A percentile compares a stretch with the other conserved stretches of the same genome.
phyloP scores from a whole-genome alignment of 2,329 filamentous ascomycete genomes.

The Cladosporium sp. region DNA sequence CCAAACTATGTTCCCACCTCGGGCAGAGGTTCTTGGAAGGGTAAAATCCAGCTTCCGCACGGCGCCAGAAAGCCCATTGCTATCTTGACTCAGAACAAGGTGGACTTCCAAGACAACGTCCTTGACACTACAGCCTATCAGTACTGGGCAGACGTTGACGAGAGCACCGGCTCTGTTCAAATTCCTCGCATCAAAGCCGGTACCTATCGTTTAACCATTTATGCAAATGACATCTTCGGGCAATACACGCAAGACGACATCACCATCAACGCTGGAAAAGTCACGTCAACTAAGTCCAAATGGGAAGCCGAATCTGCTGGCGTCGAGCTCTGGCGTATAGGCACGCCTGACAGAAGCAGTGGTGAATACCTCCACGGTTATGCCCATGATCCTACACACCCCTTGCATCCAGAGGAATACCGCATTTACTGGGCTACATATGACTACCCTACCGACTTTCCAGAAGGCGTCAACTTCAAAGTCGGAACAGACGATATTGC shows the following conservation, averaged over 20 bases:
- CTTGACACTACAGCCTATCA: conserved; percentile 54
- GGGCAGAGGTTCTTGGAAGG: conserved; percentile 49
- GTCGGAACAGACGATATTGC: conserved; percentile 50
- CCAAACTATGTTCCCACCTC: conserved; percentile 55
- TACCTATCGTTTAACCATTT: conserved; percentile 59
- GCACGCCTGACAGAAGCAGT: conserved; percentile 57
- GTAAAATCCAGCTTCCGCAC: conserved; percentile 49
- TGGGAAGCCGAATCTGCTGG: conserved; percentile 56
- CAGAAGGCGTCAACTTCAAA: conserved; percentile 54
- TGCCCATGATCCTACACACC: conserved; percentile 44
- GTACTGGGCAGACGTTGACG: conserved; percentile 56
- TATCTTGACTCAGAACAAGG: conserved; percentile 49
- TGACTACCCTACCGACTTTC: conserved; percentile 58
- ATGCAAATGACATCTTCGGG: conserved; percentile 60
- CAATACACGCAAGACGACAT: conserved; percentile 54
- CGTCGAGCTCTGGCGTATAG: conserved; percentile 59
- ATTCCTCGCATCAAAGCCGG: conserved; percentile 55
- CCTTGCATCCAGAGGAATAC: conserved; percentile 54
- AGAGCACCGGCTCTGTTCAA: conserved; percentile 41
- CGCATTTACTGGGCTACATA: conserved; percentile 59
- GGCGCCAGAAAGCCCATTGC: conserved; percentile 52
- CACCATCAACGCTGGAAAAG: conserved; percentile 40
- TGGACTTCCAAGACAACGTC: conserved; percentile 58
- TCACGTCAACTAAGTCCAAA: conserved; percentile 36
- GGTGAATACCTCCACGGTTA: conserved; percentile 60